Evolutionary conservation across 2,329 filamentous ascomycete genomes (phyloP), one percentile per base, ranked within the genome.

Genomic region (Arthroderma uncinatum): DNA sequence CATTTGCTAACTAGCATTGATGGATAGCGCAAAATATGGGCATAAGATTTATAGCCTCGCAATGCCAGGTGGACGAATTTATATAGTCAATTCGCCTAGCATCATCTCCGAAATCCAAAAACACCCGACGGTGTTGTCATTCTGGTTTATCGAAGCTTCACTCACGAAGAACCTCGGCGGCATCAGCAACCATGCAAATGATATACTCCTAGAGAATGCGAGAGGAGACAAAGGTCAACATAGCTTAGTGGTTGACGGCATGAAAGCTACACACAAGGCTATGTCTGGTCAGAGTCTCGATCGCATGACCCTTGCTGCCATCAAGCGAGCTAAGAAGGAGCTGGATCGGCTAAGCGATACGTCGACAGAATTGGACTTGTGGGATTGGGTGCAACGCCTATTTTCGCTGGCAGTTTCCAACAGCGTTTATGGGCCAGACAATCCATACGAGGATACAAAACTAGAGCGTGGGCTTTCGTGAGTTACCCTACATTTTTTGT

Each of bases 11-110:
- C 30, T 33, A 33, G 30, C 10, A 10, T 10, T 33, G 30, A 33
- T 28, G 9, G 4, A 28, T 5, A 54, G 53, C 25, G 34, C 37
- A 23, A 54, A 54, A n/a, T 40, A 54, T 40, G 40, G 40, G 16
- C 34, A 64, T 1, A 70, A 74, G 0, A 73, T 77, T 33, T 72
- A 71, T 57, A 77, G 73, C 3, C 60, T 78, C 21, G 59, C 68
- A 2, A 63, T 77, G 36, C 72, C 73, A 0, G 72, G 73, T 2
- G 65, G 70, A 30, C 72, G 73, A 53, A 65, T 76, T 53, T 77
- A 77, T 52, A 65, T 77, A 8, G 67, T 76, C 10, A 71, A 71
- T 8, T 66, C 65, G 1, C 66, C 69, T 0, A 58, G 68, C 0
- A 61, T 77, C 19, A 70, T 77, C 25, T 65, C 69, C 7, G 57